Conservation (phyloP, 768 basidiomycete species). For the Exidia glandulosa region DNA sequence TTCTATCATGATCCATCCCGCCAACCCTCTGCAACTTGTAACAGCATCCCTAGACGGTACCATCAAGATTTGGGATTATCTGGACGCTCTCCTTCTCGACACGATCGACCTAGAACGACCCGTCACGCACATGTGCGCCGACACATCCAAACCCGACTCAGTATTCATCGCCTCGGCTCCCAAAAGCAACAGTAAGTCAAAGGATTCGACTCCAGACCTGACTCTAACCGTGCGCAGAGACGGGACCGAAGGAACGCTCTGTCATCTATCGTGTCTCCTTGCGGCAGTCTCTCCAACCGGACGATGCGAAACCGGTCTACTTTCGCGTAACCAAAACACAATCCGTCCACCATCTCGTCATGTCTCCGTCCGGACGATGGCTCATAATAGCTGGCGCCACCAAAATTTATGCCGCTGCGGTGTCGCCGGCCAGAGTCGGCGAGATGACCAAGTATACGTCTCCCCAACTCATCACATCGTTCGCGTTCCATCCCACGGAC, state of each 20-base stretch:
- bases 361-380: conserved; percentile 71
- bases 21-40: conserved; percentile 82
- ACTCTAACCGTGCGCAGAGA: neutral
- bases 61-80: conserved; percentile 86
- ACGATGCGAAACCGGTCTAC: conserved; percentile 13
- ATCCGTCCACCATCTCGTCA: conserved; percentile 46
- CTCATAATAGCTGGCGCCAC: conserved; percentile 64
- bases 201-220: neutral
- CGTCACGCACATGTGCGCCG: conserved; percentile 60
- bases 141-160: conserved; percentile 53
- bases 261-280: conserved; percentile 56
- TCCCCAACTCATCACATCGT: conserved; percentile 67
- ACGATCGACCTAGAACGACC: conserved; percentile 61
- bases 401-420: conserved; percentile 65
- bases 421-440: conserved; percentile 45
- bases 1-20: conserved; percentile 64
- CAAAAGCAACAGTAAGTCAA: conserved; percentile 1
- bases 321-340: conserved; percentile 48
- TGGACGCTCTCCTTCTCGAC: conserved; percentile 70
- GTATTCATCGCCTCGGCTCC: conserved; percentile 47
- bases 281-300: conserved; percentile 17
- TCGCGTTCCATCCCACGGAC: conserved; percentile 80
- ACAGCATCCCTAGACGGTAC: conserved; percentile 77
- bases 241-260: conserved; percentile 35
- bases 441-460: conserved; percentile 71